Evolutionary conservation across 1,284 basidiomycete species (phyloP), one percentile per base, ranked within the genome.

Genomic region (Trichosporon sp.): DNA sequence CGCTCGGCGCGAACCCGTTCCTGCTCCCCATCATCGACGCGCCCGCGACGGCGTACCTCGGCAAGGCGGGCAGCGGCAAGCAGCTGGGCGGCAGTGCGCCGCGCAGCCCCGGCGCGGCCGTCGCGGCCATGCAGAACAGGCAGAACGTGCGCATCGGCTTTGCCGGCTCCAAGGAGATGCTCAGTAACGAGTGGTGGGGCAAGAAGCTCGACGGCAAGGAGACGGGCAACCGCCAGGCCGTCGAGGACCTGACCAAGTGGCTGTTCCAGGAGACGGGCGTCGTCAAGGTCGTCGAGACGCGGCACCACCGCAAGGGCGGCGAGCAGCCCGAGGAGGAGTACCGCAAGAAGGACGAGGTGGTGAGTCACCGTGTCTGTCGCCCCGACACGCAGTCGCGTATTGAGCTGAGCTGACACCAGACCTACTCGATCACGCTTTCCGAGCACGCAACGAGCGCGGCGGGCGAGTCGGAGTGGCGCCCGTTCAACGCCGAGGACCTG

Each of bases 191-290:
- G 58, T 82, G 79, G 67, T 83, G 81, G 80, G 77, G 72, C 44
- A 75, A 72, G 56, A 71, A 71, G 38, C 78, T 84, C 42, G 69
- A 78, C 21, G 66, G 60, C 18, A 83, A 86, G 13, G 85, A 86
- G 70, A 89, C 90, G 1, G 92, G 91, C 13, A 98, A 98, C 80
- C 83, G 85, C 15, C 87, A 87, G 56, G 90, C 98, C 68, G 86
- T 86, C 2, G 83, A 86, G 62, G 93, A 96, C 75, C 81, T 98
- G 64, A 87, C 90, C 2, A 87, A 88, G 21, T 99, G 96, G 96
- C 88, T 91, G 1, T 97, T 98, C 89, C 92, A 95, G 77, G 92
- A 97, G 82, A 87, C 88, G 0, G 86, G 89, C 5, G 92, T 93
- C 7, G 85, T 97, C 63, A 89, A 92, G 29, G 89, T 98, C 70